These are phyloP conservation scores for Calocera viscosa DNA, from an alignment of 768 basidiomycete genomes.

Conservation along the genomic window DNA sequence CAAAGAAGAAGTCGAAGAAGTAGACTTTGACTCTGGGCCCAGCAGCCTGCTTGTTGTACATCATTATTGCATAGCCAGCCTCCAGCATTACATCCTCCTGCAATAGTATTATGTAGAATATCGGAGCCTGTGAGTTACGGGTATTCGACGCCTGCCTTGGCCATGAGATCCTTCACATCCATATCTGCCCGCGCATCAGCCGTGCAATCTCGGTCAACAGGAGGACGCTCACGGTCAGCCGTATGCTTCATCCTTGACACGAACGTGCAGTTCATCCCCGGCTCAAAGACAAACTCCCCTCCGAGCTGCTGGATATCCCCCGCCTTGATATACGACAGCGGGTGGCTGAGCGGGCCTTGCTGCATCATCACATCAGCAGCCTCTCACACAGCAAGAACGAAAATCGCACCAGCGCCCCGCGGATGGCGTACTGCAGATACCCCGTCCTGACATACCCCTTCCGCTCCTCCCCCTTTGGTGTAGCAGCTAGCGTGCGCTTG, in stretches of 20 bases:
- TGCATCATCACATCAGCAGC: neutral
- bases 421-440: neutral
- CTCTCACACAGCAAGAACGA: neutral
- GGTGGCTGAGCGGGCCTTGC: neutral
- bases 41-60: neutral
- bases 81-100: neutral
- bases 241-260: neutral
- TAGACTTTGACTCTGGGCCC: neutral
- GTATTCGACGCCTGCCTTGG: neutral
- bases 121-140: neutral
- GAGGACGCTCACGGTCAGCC: neutral
- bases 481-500: neutral
- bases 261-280: neutral
- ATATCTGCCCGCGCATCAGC: neutral
- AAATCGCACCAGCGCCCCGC: neutral
- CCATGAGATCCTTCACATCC: neutral
- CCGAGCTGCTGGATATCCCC: neutral
- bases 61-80: neutral
- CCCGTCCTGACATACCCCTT: neutral
- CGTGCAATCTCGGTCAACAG: neutral
- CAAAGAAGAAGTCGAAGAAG: conserved; percentile 7
- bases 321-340: neutral
- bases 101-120: neutral
- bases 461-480: neutral
- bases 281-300: neutral